Base-by-base conservation (phyloP, 768 basidiomycete genomes). In the Russula earlei region DNA sequence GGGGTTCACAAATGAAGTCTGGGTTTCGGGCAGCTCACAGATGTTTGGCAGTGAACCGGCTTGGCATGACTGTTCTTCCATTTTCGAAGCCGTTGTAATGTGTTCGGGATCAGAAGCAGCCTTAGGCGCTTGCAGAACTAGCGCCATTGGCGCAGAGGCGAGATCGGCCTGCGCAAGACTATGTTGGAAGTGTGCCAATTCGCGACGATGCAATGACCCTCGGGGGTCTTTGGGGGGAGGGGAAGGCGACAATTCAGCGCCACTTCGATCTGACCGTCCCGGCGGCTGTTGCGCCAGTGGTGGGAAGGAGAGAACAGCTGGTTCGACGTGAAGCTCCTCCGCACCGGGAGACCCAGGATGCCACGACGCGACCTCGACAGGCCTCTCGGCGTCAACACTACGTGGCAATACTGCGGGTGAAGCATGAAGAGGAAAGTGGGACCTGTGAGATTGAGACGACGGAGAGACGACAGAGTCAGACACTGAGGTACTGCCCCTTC, bases 391-490 rank as follows among this genome's bases (percentile, higher is more conserved):
- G 48, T 20, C 49, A 4, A 59, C 29, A 34, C 14, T 49, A 44
- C 41, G 49, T 20, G 49, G 31, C 50, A 58, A 52, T 5, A 48
- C 41, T n/a, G 10, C 40, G 31, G 55, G 55, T 27, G 56, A 27
- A 20, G 51, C 33, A 25, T 47, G 37, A 12, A 60, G n/a, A 34
- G 34, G 56, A 41, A 52, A 33, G 33, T 60, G 59, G 5, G 59
- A 45, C 22, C 51, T 33, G 36, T 60, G 56, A 17, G 59, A 52
- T 14, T 36, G 56, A 20, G 51, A 52, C 22, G 55, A 49, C 12
- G 50, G 17, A 38, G 29, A 17, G 17, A 42, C 34, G 15, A 43
- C n/a, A 24, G 59, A 52, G 12, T 37, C 55, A 10, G 59, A 60
- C 11, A 27, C n/a, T 1, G 41, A 42, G 4, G 56, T 47, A 19